Evolutionary conservation across 257 asterid species (phyloP), one percentile per base, ranked within the genome.

Genomic region (Nicotiana tomentosiformis): DNA sequence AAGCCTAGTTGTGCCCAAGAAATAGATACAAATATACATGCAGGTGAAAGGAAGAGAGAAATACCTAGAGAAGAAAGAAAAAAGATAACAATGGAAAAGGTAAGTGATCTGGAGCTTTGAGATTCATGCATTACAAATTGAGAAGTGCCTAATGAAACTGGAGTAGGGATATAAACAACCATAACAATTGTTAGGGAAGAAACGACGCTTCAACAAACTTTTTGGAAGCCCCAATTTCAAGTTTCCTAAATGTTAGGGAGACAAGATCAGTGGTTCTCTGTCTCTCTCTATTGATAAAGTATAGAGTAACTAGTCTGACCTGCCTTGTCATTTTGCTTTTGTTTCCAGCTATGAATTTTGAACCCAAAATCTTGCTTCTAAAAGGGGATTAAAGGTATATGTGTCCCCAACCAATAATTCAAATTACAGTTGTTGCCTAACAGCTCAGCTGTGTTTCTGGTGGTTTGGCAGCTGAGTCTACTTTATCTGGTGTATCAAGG

Each of bases 21-120:
- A 70, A 70, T 20, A 70, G 57, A 70, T 43, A 70, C 78, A 70
- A 39, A 1, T n/a, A 70, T 43, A 43, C 6, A 70, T 70, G 60
- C 58, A 70, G 60, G 78, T 20, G 60, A 43, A 43, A 43, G 35
- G 58, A 70, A 14, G 58, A 70, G 37, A 70, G 37, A 43, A 39
- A 53, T 70, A 43, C 37, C 78, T n/a, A 72, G 60, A 72, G 78
- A 72, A 20, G 60, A 72, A 72, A 72, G 78, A 43, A 55, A 46
- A 46, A 20, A 46, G 16, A 39, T 70, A 72, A 72, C 60, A 12
- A 72, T 46, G 78, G 37, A 72, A 72, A 72, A 72, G 78, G 60
- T 46, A 12, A 72, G 14, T 46, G 60, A 72, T 46, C 10, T 14
- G 14, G 37, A 43, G 35, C 78, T 46, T 11, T 0, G 14, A 72